These are phyloP conservation scores for Paraphaeosphaeria sporulosa DNA, from an alignment of 2,329 filamentous ascomycete genomes.

Conservation along the genomic window DNA sequence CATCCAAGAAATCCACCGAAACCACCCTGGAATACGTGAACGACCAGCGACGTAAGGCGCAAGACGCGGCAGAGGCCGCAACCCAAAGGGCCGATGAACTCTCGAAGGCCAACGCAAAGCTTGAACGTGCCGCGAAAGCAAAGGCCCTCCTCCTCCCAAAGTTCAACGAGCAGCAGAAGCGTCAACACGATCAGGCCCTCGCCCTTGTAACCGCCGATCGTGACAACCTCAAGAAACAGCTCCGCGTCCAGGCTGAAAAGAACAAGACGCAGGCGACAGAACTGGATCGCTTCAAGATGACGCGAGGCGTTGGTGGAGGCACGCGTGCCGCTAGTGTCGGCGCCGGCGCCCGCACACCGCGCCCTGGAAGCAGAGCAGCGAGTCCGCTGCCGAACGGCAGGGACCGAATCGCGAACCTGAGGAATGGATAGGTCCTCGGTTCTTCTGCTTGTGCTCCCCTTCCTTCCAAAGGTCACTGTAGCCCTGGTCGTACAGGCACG, in stretches of 20 bases:
- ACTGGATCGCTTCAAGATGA: slow-evolving; percentile 24
- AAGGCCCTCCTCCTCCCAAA: slow-evolving; percentile 30
- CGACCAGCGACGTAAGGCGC: slow-evolving; percentile 59
- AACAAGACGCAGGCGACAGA: slow-evolving; percentile 13
- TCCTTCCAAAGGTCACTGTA: too few relatives aligned
- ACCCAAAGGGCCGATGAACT: slow-evolving; percentile 23
- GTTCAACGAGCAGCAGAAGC: slow-evolving; percentile 24
- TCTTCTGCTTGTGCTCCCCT: not conserved
- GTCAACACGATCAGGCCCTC: slow-evolving; percentile 18
- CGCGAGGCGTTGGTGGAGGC: slow-evolving; percentile 32
- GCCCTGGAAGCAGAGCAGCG: slow-evolving; percentile 34
- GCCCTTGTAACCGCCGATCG: slow-evolving; percentile 20
- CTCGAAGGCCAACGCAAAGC: slow-evolving; percentile 20
- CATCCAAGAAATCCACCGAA: slow-evolving; percentile 40
- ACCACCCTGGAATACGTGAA: slow-evolving; percentile 65
- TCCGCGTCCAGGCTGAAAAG: slow-evolving; percentile 36
- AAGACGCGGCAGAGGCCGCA: slow-evolving; percentile 21
- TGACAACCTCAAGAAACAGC: slow-evolving; percentile 21
- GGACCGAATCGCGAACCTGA: slow-evolving; percentile 32
- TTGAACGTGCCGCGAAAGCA: slow-evolving; percentile 24
- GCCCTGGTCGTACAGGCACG: not conserved
- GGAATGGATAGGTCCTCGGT: slow-evolving; percentile 25
- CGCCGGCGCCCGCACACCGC: slow-evolving; percentile 38
- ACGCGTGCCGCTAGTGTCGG: slow-evolving; percentile 41
- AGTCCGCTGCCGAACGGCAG: slow-evolving; percentile 32